These are phyloP conservation scores for Neocucurbitaria cava DNA, from an alignment of 2,329 filamentous ascomycete species.

Conservation along the genomic window DNA sequence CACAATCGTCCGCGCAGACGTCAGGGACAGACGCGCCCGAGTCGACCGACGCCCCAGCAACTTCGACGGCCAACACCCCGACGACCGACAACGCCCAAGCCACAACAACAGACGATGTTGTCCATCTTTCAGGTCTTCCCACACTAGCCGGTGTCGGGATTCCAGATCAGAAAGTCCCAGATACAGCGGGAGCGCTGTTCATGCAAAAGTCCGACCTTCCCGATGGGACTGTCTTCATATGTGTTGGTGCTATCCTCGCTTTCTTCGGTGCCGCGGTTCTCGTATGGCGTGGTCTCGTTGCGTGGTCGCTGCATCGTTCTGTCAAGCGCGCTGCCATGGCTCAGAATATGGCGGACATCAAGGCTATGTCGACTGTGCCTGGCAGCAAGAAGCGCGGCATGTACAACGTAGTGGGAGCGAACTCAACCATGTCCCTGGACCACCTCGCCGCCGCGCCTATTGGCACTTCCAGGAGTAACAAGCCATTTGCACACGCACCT, in stretches of 20 bases:
- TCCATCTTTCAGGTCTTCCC: constrained; percentile 55
- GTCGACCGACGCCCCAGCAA: constrained; percentile 15
- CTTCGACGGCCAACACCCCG: constrained; percentile 12
- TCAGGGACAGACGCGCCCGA: constrained; percentile 1
- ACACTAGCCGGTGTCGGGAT: constrained; percentile 64
- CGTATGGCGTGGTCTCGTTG: constrained; percentile 85
- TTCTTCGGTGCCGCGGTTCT: constrained; percentile 83
- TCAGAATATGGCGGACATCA: constrained; percentile 73
- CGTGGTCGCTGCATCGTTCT: constrained; percentile 89
- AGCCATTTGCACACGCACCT: constrained; percentile 36
- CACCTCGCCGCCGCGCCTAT: constrained; percentile 51
- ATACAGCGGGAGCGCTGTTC: constrained; percentile 83
- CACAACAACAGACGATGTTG: constrained; percentile 24
- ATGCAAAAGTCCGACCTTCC: constrained; percentile 88
- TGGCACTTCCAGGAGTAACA: constrained; percentile 38
- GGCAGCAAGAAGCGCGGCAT: constrained; percentile 47
- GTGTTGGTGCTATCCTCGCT: constrained; percentile 85
- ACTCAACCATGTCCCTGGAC: constrained; percentile 64
- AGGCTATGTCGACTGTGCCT: constrained; percentile 61
- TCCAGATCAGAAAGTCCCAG: constrained; percentile 78
- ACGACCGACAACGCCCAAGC: constrained; percentile 16
- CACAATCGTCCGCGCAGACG: constrained; percentile 25
- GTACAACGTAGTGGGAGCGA: constrained; percentile 55
- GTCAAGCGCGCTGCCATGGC: constrained; percentile 84
- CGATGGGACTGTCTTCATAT: constrained; percentile 95